Conservation (phyloP, 1,284 basidiomycete species). For the Schizophyllum commune region DNA sequence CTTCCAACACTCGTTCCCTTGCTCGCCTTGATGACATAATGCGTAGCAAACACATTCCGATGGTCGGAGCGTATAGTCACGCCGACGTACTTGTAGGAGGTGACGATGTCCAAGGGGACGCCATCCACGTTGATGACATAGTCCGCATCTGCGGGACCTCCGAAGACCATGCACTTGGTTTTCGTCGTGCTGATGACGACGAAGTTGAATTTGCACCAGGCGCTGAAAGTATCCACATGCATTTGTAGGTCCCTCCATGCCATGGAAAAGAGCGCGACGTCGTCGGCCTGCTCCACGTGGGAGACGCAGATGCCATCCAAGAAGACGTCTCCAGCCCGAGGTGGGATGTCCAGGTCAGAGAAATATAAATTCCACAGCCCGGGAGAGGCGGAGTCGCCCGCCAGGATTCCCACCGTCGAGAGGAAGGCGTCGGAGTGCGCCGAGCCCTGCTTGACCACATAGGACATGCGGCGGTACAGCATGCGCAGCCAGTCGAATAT, state of each 20-base stretch:
- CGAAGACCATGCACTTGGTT: constrained; percentile 14
- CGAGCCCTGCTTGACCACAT: constrained; percentile 1
- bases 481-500: constrained; percentile 10
- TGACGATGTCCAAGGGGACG: background rate
- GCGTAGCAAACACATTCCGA: constrained; percentile 12
- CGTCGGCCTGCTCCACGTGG: constrained; percentile 22
- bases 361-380: constrained; percentile 26
- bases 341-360: constrained; percentile 11
- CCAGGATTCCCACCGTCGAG: constrained; percentile 20
- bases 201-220: constrained; percentile 17
- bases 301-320: constrained; percentile 15
- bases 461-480: constrained; percentile 14
- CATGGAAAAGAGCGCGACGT: constrained; percentile 21
- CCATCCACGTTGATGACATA: constrained; percentile 3
- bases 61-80: constrained; percentile 2
- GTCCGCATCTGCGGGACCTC: background rate
- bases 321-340: constrained; percentile 14
- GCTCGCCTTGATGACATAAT: constrained; percentile 14
- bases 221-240: constrained; percentile 15
- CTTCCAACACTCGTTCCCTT: constrained; percentile 14
- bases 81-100: constrained; percentile 5
- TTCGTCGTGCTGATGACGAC: constrained; percentile 20
- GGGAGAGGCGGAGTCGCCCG: constrained; percentile 24
- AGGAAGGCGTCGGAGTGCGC: constrained; percentile 11
- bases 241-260: constrained; percentile 15